Base-by-base conservation (phyloP, 495 filamentous ascomycete species). In the Penicillium mononematosum region DNA sequence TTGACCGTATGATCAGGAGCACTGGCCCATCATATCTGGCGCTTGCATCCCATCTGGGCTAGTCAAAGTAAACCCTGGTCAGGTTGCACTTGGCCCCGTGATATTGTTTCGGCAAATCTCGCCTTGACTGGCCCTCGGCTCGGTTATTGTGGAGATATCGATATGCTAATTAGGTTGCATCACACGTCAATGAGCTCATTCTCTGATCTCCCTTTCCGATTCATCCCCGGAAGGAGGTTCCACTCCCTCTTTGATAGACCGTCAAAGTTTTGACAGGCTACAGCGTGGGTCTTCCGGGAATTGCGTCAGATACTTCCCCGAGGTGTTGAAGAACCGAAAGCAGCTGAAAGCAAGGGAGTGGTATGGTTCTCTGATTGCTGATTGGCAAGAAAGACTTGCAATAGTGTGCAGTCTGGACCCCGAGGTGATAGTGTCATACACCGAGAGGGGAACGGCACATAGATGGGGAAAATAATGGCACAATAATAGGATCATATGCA, bases 361-460 rank as follows among this genome's bases (percentile, higher is more conserved):
- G 31, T 10, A 38, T 27, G 45, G 11, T 11, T n/a, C 17, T 25
- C 1, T 32, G 54, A 3, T 3, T 42, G 45, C 24, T 50, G 25
- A 56, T 56, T 56, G 54, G 45, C 45, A 50, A 42, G 24, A 24
- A 11, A 16, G 11, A 25, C n/a, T 19, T 19, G n/a, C 55, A 44
- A 27, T 57, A 49, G 55, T 22, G 39, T n/a, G 2, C 14, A n/a
- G 16, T 39, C 48, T 46, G 48, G 29, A 29, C 20, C 48, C 16
- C 38, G 9, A 17, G 19, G 48, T 52, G 48, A 58, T 56, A 49
- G 53, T 49, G 45, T 49, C 53, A 56, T 56, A 48, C 20, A 48
- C 24, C 32, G 16, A 20, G 32, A 38, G 3, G 22, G 31, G 9
- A 34, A 34, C 4, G 11, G 24, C 27, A 49, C 17, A 6, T 24